These are phyloP conservation scores for Phytophthora pisi DNA, from an alignment of 352 stramenopile species.

Conservation along the genomic window DNA sequence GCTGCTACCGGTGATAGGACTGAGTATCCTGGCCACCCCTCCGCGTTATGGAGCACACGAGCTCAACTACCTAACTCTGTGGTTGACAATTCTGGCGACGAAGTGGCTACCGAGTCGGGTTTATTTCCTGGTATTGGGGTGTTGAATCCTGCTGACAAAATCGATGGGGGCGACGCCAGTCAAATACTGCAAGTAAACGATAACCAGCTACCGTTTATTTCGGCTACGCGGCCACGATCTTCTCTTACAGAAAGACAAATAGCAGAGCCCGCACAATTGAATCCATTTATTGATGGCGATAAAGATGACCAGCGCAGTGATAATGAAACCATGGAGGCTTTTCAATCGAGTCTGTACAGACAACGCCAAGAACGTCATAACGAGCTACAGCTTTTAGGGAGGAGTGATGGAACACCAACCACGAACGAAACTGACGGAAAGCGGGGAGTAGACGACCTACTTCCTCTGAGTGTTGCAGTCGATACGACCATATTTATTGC, in stretches of 20 bases:
- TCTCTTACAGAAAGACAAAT: slow-evolving; percentile 1
- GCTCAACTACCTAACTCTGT: slow-evolving; percentile 23
- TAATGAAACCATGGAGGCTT: slow-evolving; percentile 19
- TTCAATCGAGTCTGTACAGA: slow-evolving; percentile 12
- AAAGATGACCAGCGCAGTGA: slow-evolving; percentile 28
- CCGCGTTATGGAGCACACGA: slow-evolving; percentile 8
- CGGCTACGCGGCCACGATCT: neutral
- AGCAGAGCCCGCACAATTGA: neutral
- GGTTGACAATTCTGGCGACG: slow-evolving; percentile 20
- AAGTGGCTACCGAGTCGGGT: slow-evolving; percentile 6
- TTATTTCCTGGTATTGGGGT: neutral
- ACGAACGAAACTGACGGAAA: slow-evolving; percentile 9
- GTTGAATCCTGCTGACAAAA: neutral
- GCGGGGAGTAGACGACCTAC: slow-evolving; percentile 12
- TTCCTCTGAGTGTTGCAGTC: slow-evolving; percentile 39
- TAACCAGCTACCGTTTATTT: slow-evolving; percentile 7
- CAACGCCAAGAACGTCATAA: neutral
- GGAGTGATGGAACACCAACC: neutral
- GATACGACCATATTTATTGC: slow-evolving; percentile 36
- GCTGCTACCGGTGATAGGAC: slow-evolving; percentile 10
- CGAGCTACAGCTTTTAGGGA: neutral
- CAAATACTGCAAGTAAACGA: neutral
- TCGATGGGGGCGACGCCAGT: neutral
- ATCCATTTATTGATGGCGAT: slow-evolving; percentile 30
- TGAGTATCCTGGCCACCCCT: neutral